A percentile compares a stretch with the other conserved stretches of the same genome.
Evolutionary conservation across 352 stramenopile species (phyloP).

Genomic region (Pythium myriotylum): DNA sequence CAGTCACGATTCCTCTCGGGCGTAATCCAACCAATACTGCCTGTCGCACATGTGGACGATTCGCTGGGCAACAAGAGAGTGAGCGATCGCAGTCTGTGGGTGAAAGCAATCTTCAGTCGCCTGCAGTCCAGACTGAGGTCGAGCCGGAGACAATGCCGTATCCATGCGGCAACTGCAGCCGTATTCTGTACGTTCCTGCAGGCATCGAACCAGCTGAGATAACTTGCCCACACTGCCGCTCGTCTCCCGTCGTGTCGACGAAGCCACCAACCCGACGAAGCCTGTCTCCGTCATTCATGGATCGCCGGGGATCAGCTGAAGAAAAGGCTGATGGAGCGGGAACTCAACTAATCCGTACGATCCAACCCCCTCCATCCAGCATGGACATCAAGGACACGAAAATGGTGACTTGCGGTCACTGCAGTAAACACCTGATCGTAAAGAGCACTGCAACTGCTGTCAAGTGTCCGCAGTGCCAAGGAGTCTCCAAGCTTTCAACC

Average conservation of each 20-base stretch:
- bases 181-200: conserved; percentile 46
- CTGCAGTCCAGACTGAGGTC: background rate
- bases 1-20: conserved; percentile 41
- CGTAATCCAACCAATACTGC: conserved; percentile 33
- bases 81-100: background rate
- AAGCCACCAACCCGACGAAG: background rate
- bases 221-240: conserved; percentile 67
- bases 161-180: conserved; percentile 59
- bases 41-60: conserved; percentile 24
- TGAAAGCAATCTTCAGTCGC: background rate
- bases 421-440: conserved; percentile 82
- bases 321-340: conserved; percentile 20
- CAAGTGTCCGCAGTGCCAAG: conserved; percentile 80
- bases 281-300: conserved; percentile 35
- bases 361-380: conserved; percentile 10
- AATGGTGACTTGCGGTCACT: conserved; percentile 85
- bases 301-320: conserved; percentile 27
- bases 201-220: conserved; percentile 52
- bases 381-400: conserved; percentile 81
- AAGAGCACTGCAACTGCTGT: conserved; percentile 77
- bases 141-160: conserved; percentile 16
- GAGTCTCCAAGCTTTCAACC: conserved; percentile 82
- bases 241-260: conserved; percentile 47
- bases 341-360: background rate
- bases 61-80: background rate